These are phyloP conservation scores for Hymenochaete sp. DNA, from an alignment of 1,284 basidiomycete species.

Conservation along the genomic window DNA sequence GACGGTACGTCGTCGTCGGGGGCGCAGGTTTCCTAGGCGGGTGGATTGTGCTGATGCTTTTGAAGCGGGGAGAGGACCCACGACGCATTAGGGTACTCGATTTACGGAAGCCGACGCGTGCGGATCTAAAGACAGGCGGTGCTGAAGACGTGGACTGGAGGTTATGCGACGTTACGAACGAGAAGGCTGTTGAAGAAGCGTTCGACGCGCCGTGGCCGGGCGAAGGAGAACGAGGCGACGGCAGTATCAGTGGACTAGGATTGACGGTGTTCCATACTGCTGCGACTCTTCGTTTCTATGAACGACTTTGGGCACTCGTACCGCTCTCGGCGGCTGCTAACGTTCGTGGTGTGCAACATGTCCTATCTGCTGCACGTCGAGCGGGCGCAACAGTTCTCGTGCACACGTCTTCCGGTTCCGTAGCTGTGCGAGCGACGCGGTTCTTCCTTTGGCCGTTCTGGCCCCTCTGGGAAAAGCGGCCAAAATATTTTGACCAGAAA, in stretches of 20 bases:
- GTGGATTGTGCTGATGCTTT: slow-evolving; percentile 61
- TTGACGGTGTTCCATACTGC: slow-evolving; percentile 67
- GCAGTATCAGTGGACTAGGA: slow-evolving; percentile 26
- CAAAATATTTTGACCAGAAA: slow-evolving; percentile 45
- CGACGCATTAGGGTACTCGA: slow-evolving; percentile 58
- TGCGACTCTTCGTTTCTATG: slow-evolving; percentile 68
- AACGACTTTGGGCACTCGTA: slow-evolving; percentile 44
- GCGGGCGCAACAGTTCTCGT: slow-evolving; percentile 44
- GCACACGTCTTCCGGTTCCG: slow-evolving; percentile 56
- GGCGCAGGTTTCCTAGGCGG: slow-evolving; percentile 67
- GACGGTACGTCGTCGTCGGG: slow-evolving; percentile 40
- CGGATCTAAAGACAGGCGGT: slow-evolving; percentile 41
- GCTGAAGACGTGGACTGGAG: slow-evolving; percentile 47
- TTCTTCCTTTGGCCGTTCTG: slow-evolving; percentile 64
- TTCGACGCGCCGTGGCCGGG: slow-evolving; percentile 57
- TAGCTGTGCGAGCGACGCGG: slow-evolving; percentile 43
- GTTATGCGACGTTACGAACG: slow-evolving; percentile 48
- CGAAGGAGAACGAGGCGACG: slow-evolving; percentile 10
- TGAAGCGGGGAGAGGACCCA: slow-evolving; percentile 62
- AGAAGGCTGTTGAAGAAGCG: slow-evolving; percentile 42
- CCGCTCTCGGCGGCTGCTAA: slow-evolving; percentile 51
- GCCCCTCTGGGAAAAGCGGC: slow-evolving; percentile 58
- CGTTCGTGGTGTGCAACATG: slow-evolving; percentile 49
- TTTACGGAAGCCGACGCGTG: slow-evolving; percentile 45
- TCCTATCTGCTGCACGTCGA: slow-evolving; percentile 29